These are phyloP conservation scores for Fusarium torreyae DNA, from an alignment of 2,329 filamentous ascomycete genomes.

Conservation along the genomic window DNA sequence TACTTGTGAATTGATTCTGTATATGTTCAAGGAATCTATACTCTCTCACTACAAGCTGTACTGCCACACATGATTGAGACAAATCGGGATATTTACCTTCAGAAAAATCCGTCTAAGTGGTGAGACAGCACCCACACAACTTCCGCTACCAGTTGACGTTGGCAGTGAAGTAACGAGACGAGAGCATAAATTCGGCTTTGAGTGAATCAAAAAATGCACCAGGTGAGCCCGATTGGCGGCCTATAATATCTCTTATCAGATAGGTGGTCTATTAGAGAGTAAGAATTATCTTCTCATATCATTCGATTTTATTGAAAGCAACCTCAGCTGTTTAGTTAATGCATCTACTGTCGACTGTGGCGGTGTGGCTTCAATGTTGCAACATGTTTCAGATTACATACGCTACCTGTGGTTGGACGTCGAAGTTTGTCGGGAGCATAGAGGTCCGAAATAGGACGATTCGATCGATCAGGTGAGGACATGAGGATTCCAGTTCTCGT, in stretches of 20 bases:
- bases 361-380: slow-evolving; percentile 35
- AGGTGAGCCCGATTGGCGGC: background rate
- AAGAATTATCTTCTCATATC: background rate
- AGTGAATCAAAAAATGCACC: background rate
- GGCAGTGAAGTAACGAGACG: background rate
- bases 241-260: background rate
- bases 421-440: slow-evolving; percentile 15
- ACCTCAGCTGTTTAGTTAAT: slow-evolving; percentile 7
- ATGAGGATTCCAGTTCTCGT: slow-evolving; percentile 24
- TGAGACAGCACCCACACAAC: slow-evolving; percentile 8
- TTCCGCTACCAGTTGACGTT: slow-evolving; percentile 1
- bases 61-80: background rate
- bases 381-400: slow-evolving; percentile 30
- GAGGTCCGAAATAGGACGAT: slow-evolving; percentile 31
- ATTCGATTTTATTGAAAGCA: background rate
- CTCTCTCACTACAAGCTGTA: background rate
- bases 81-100: background rate
- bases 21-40: background rate
- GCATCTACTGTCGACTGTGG: slow-evolving; percentile 13
- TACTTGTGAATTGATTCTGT: background rate
- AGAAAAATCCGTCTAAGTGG: background rate
- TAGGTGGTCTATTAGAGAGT: background rate
- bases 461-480: slow-evolving; percentile 38
- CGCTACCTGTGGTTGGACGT: slow-evolving; percentile 8
- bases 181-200: too few species aligned